Conservation (phyloP, 495 filamentous ascomycete species). For the Penicillium mononematosum region DNA sequence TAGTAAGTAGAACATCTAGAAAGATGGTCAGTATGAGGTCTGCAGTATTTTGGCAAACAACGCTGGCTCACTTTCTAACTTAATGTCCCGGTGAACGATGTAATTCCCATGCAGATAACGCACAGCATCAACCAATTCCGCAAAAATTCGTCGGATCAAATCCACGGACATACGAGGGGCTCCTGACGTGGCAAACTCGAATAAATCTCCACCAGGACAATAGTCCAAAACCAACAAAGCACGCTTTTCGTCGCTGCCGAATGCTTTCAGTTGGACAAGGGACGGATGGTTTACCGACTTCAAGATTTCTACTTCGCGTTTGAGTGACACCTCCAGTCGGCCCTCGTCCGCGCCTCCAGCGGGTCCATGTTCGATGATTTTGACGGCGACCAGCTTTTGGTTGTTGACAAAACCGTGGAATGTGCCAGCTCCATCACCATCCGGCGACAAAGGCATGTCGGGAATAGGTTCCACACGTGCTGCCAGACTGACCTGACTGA, state of each 20-base stretch:
- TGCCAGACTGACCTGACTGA: slow-evolving; percentile 89
- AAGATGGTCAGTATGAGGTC: slow-evolving; percentile 26
- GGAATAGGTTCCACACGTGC: slow-evolving; percentile 53
- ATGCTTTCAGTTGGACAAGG: slow-evolving; percentile 84
- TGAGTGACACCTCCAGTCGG: slow-evolving; percentile 84
- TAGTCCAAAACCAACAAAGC: slow-evolving; percentile 86
- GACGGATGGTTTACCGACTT: slow-evolving; percentile 83
- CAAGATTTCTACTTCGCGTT: slow-evolving; percentile 92
- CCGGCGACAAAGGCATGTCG: slow-evolving; percentile 26
- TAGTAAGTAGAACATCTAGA: slow-evolving; percentile 85
- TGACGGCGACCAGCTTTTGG: slow-evolving; percentile 84
- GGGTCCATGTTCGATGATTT: slow-evolving; percentile 91
- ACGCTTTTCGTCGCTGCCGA: slow-evolving; percentile 74
- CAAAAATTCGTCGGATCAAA: slow-evolving; percentile 81
- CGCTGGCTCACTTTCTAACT: slow-evolving; percentile 80
- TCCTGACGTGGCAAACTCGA: slow-evolving; percentile 77
- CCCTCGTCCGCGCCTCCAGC: slow-evolving; percentile 88
- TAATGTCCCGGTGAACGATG: slow-evolving; percentile 96
- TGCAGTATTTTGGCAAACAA: not conserved
- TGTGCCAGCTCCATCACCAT: slow-evolving; percentile 38
- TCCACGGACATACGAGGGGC: slow-evolving; percentile 61
- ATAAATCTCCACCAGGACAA: slow-evolving; percentile 90
- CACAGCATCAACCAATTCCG: slow-evolving; percentile 82
- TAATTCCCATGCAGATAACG: slow-evolving; percentile 77
- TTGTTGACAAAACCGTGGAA: slow-evolving; percentile 46